Base-by-base conservation (phyloP, 306 rosid genomes). In the Hippophae tibetana region DNA sequence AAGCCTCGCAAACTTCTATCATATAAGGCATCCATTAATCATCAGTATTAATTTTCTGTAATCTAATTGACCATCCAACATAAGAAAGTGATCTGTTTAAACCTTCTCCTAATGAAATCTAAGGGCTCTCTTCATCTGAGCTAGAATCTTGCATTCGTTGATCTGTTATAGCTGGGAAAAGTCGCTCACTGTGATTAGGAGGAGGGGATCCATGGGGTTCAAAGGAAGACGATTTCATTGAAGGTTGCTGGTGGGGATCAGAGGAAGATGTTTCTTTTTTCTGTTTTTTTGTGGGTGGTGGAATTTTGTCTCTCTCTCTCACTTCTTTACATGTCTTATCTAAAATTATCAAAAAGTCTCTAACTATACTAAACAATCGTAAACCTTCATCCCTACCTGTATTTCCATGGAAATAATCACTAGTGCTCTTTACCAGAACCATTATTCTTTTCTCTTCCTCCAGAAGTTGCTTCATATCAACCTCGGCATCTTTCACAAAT, bases 401-500 rank as follows among this genome's bases (percentile, higher is more conserved):
- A 51, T 73, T 86, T 51, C 99, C 99, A 65, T 93, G 99, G 69
- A 93, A 93, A 73, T 93, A 89, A 61, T 93, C 99, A 6, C 94
- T 94, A 5, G 99, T 84, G 71, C 81, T 89, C 78, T 84, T 93
- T 66, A 88, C 96, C 61, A 93, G 51, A 44, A 63, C 83, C 94
- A 75, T 80, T 60, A 93, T 93, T 76, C 72, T 88, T 79, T 86
- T 86, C 66, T 93, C 97, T 54, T 84, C 94, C 69, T 80, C 84
- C 6, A 73, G 69, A 46, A 93, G 83, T 54, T 48, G 44, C 13
- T 7, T 69, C 65, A 86, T 81, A 54, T 77, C 89, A 44, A 8
- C 68, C 68, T 86, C 99, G n/a, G 95, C 90, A 65, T 63, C 69
- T 75, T 76, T 80, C 67, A 86, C 75, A 58, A 93, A 93, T 69